Conservation (phyloP, 1,139 yeast species). For the Kluyveromyces sp. region DNA sequence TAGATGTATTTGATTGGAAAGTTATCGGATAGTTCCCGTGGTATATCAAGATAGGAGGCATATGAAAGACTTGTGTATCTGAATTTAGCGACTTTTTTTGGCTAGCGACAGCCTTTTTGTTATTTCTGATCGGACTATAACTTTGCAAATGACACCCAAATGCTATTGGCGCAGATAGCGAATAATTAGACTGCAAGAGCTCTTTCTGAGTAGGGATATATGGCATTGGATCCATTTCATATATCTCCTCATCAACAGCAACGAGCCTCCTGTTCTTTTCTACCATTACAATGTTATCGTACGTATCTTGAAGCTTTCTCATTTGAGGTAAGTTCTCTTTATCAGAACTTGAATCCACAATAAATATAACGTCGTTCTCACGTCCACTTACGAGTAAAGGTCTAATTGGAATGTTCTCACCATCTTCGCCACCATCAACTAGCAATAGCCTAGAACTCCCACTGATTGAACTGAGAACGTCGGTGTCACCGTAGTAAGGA, state of each 20-base stretch:
- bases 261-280: slow-evolving; percentile 12
- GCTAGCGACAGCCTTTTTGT: neutral
- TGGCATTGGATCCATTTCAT: slow-evolving; percentile 17
- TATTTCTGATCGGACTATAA: slow-evolving; percentile 12
- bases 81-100: neutral
- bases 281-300: slow-evolving; percentile 24
- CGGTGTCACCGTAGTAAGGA: slow-evolving; percentile 48
- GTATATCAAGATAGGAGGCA: slow-evolving; percentile 52
- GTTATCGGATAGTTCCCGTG: slow-evolving; percentile 39
- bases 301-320: slow-evolving; percentile 36
- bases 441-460: slow-evolving; percentile 32
- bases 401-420: slow-evolving; percentile 54
- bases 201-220: slow-evolving; percentile 27
- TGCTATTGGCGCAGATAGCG: slow-evolving; percentile 39
- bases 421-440: slow-evolving; percentile 65
- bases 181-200: slow-evolving; percentile 25
- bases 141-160: slow-evolving; percentile 46
- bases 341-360: slow-evolving; percentile 60
- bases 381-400: slow-evolving; percentile 49
- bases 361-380: slow-evolving; percentile 48
- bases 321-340: slow-evolving; percentile 59
- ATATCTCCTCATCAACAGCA: slow-evolving; percentile 11
- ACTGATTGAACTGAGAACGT: slow-evolving; percentile 19
- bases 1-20: slow-evolving; percentile 47
- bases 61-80: slow-evolving; percentile 12